Conservation (phyloP, 2,329 filamentous ascomycete genomes). For the Colletotrichum sojae region DNA sequence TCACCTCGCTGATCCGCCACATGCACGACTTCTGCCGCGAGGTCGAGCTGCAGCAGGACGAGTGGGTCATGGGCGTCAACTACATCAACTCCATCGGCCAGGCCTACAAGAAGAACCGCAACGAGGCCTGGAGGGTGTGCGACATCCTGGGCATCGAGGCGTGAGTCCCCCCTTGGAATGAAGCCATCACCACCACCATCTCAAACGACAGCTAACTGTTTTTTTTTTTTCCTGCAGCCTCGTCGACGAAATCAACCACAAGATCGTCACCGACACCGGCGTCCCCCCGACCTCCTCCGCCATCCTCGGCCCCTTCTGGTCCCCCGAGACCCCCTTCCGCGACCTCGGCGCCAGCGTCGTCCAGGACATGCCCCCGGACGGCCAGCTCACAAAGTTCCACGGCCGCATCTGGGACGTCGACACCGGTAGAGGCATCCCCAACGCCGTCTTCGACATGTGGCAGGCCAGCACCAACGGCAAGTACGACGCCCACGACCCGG, state of each 20-base stretch:
- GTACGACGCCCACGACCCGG: conserved; percentile 75
- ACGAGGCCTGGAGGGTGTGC: conserved; percentile 40
- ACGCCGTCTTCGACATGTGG: conserved; percentile 73
- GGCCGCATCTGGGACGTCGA: conserved; percentile 42
- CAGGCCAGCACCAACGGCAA: conserved; percentile 71
- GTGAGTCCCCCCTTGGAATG: conserved; percentile 18
- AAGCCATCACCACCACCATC: background rate
- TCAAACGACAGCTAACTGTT: background rate
- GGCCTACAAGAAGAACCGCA: conserved; percentile 42
- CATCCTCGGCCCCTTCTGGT: conserved; percentile 42
- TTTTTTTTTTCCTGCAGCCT: conserved; percentile 11
- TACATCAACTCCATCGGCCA: conserved; percentile 42
- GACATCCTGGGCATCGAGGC: conserved; percentile 40
- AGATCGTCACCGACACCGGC: conserved; percentile 36
- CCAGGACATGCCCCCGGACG: conserved; percentile 39
- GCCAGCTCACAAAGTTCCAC: conserved; percentile 40
- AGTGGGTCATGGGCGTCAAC: conserved; percentile 40
- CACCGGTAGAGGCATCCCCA: conserved; percentile 47
- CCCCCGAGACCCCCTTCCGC: conserved; percentile 42
- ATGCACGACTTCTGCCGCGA: conserved; percentile 40
- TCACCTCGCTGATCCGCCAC: conserved; percentile 38
- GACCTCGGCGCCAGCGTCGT: conserved; percentile 39
- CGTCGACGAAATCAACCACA: conserved; percentile 42
- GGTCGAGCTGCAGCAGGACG: conserved; percentile 39
- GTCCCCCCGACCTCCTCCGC: conserved; percentile 35